Base-by-base conservation (phyloP, 345 rosid species). In the Garcia nutans region DNA sequence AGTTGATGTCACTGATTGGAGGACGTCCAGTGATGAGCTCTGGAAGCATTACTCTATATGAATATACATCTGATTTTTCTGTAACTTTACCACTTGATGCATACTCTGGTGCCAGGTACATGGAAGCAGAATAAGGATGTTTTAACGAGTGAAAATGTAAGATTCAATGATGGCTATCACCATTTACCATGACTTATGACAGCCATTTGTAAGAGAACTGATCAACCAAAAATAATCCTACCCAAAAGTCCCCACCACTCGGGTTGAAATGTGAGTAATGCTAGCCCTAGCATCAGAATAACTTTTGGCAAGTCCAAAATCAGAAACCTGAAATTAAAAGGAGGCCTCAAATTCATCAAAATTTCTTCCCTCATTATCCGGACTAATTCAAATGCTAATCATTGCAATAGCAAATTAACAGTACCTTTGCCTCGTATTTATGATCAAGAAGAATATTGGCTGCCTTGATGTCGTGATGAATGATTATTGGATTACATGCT, bases 181-280 rank as follows among this genome's bases (percentile, higher is more conserved):
- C 17, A 10, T 50, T 10, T 50, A 37, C 41, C 41, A 5, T 37
- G 41, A 37, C 41, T 37, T 37, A 5, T 37, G 41, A 3, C 41
- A 37, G 41, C 41, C 12, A 54, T 54, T 54, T 54, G 58, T 8
- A 23, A 22, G 24, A 45, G 2, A 23, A 7, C 23, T 68, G 31
- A 16, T 60, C n/a, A 7, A 11, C 28, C 49, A 60, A 62, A 42
- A 19, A 31, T 26, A 12, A 52, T 23, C 50, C 5, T 65, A 78
- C 80, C 80, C 80, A 11, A 78, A 78, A 72, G 80, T 78, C 44
- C 80, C 80, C 68, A 78, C 70, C 59, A 78, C 80, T 31, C 47
- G 42, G 76, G 80, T 78, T 65, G 76, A 71, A 57, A 66, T 72
- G 63, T 72, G 72, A 57, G 76, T 72, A 13, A 33, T 71, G 33